Base-by-base conservation (phyloP, 1,284 basidiomycete species). In the Papiliotrema laurentii region DNA sequence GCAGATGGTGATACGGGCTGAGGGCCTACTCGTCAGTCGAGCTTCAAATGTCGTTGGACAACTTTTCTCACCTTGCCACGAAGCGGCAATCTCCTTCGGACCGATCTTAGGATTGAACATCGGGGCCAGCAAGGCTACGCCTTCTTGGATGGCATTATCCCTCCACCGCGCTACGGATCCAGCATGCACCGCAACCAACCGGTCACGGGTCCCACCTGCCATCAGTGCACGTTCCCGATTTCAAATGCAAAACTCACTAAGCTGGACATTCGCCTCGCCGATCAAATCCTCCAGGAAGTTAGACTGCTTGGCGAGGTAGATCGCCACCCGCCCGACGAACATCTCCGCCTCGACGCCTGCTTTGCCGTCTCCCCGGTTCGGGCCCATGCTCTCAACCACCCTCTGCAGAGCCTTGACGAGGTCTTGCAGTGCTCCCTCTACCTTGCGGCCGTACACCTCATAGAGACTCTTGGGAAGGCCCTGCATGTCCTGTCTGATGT, bases 311-410 rank as follows among this genome's bases (percentile, higher is more conserved):
- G 53, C 58, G 7, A 75, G 49, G 46, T 65, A 72, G 22, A 71
- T 43, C 7, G 71, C 68, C 1, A 73, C 58, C 18, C 71, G 54
- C 1, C 71, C 72, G 13, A 72, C 53, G 34, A 72, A 68, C 35
- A 73, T 46, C 43, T 71, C 68, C 7, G 61, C 61, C 35, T 67
- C 66, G 19, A 72, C 50, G 11, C 54, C 57, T 2, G 50, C 53
- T 13, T 58, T 61, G 1, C 53, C 57, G 28, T 60, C 61, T 5
- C 54, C 53, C n/a, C 58, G 21, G 19, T 47, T 35, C 0, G 37
- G 38, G 11, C 51, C 59, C 6, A 67, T 54, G 16, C 47, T 53
- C 2, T 58, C 64, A 21, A 71, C 50, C 18, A 66, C 59, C 22
- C 49, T 55, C 7, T 60, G 50, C 35, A 74, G 50, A 4, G 49